phyloP scores from a whole-genome alignment of 129 eudicot species.

The Smallanthus sonchifolius region DNA sequence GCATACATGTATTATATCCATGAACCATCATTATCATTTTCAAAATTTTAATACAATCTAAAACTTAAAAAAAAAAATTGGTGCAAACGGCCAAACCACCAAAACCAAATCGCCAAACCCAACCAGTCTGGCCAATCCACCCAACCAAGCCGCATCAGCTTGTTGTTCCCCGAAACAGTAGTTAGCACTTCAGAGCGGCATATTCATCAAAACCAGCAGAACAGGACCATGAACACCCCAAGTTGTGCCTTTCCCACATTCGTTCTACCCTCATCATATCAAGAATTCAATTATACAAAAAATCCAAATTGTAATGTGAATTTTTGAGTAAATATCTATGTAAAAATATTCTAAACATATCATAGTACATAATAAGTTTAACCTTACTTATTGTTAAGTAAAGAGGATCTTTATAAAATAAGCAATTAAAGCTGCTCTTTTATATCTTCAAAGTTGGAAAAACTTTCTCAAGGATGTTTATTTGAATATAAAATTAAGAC shows the following conservation, averaged over 20 bases:
- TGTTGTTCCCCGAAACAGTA: neutral
- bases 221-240: neutral
- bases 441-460: neutral
- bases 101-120: neutral
- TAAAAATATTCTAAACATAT: neutral
- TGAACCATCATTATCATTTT: neutral
- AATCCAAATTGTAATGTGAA: neutral
- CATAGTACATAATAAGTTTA: neutral
- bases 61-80: neutral
- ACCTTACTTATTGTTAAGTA: neutral
- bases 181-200: neutral
- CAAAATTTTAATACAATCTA: neutral
- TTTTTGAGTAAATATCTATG: neutral
- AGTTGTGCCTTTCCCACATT: conserved; percentile 4
- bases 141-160: neutral
- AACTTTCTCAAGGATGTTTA: neutral
- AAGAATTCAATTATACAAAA: neutral
- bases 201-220: too few relatives aligned
- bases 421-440: neutral
- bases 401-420: neutral
- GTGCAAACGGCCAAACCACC: too few relatives aligned
- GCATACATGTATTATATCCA: neutral
- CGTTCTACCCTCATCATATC: neutral
- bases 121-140: neutral
- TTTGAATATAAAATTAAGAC: neutral